These are phyloP conservation scores for Penicillium paxilli DNA, from an alignment of 495 filamentous ascomycete genomes.

Conservation along the genomic window DNA sequence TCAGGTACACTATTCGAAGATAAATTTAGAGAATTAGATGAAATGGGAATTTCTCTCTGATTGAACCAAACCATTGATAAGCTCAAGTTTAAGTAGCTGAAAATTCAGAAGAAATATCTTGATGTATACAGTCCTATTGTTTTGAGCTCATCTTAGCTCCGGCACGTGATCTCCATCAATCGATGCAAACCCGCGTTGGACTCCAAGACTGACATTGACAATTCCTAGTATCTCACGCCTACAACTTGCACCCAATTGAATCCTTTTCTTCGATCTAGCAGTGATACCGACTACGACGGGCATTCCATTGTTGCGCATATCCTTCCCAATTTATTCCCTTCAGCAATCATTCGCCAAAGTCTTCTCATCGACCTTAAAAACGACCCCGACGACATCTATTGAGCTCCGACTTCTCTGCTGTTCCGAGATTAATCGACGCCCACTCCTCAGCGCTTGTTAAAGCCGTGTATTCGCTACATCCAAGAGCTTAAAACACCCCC, in stretches of 20 bases:
- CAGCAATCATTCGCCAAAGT: background rate
- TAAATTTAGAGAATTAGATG: too few species aligned
- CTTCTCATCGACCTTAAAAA: background rate
- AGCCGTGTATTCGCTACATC: background rate
- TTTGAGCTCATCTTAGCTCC: conserved; percentile 5
- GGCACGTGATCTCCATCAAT: conserved; percentile 19
- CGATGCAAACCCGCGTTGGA: conserved; percentile 16
- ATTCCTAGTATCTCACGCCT: conserved; percentile 2
- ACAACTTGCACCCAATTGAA: conserved; percentile 6
- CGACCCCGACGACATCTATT: background rate
- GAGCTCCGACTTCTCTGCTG: background rate
- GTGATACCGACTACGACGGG: background rate
- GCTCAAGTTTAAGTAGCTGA: too few species aligned
- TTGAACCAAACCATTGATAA: too few species aligned
- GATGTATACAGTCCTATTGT: background rate
- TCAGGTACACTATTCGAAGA: too few species aligned
- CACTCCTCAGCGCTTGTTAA: background rate
- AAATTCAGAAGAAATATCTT: too few species aligned
- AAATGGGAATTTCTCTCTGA: too few species aligned
- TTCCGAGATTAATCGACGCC: background rate
- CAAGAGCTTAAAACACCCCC: background rate
- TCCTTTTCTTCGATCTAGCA: background rate
- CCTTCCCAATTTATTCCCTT: background rate
- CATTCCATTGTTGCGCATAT: background rate
- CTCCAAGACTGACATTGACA: conserved; percentile 5